Evolutionary conservation across 768 basidiomycete species (phyloP).

Genomic region (Trametes cingulata): DNA sequence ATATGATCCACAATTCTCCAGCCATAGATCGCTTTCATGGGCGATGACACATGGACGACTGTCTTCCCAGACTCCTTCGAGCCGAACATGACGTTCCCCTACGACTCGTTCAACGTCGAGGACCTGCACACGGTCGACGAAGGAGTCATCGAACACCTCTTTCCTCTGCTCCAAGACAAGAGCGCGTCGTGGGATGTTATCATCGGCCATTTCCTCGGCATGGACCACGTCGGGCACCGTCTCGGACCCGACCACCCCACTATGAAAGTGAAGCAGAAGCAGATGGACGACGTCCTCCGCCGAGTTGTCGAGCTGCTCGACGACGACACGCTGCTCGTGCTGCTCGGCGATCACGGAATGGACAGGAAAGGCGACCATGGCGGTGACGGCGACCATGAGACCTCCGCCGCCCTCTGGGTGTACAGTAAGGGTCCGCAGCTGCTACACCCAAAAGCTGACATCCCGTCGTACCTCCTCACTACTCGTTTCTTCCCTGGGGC

Average conservation of each 20-base stretch:
- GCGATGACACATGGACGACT: slow-evolving; percentile 95
- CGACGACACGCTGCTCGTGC: slow-evolving; percentile 85
- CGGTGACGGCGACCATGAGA: slow-evolving; percentile 84
- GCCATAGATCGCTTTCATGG: slow-evolving; percentile 81
- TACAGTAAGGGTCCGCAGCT: slow-evolving; percentile 77
- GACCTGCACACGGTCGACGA: slow-evolving; percentile 95
- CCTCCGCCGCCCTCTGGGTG: slow-evolving; percentile 85
- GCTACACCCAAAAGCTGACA: slow-evolving; percentile 31
- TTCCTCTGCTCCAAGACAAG: slow-evolving; percentile 66
- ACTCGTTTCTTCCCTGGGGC: slow-evolving; percentile 63
- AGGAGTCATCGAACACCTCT: slow-evolving; percentile 82
- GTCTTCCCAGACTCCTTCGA: slow-evolving; percentile 81
- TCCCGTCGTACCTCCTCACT: slow-evolving; percentile 55
- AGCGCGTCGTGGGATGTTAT: slow-evolving; percentile 75
- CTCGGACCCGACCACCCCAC: slow-evolving; percentile 86
- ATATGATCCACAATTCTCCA: slow-evolving; percentile 22
- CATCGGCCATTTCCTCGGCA: slow-evolving; percentile 91
- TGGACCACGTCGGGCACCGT: slow-evolving; percentile 95
- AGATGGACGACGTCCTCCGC: slow-evolving; percentile 82
- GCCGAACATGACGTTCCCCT: slow-evolving; percentile 75
- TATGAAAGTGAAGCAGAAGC: slow-evolving; percentile 82
- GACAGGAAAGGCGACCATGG: slow-evolving; percentile 93
- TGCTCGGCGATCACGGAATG: slow-evolving; percentile 98
- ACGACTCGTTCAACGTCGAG: slow-evolving; percentile 98
- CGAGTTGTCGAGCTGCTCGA: slow-evolving; percentile 75